phyloP scores from a whole-genome alignment of 805 yeast species.

The Ogataea wickerhamii region DNA sequence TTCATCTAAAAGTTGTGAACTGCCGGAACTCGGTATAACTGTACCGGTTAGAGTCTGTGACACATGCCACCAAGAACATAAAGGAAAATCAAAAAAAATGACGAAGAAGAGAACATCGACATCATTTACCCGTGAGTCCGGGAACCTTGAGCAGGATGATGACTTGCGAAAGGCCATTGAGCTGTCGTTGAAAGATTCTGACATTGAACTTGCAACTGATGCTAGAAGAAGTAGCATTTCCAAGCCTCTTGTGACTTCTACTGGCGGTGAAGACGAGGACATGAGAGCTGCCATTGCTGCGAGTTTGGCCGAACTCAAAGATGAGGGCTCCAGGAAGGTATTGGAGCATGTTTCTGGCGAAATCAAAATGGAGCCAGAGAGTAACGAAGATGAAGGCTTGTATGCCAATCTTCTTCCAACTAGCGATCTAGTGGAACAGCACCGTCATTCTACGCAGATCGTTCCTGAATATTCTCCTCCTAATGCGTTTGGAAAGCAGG shows the following conservation, averaged over 20 bases:
- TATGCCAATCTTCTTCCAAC: conserved; percentile 27
- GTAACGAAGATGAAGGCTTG: conserved; percentile 22
- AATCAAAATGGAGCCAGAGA: conserved; percentile 5
- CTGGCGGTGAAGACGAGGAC: conserved; percentile 64
- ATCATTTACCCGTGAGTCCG: conserved; percentile 26
- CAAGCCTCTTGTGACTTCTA: conserved; percentile 8
- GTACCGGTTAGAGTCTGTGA: conserved; percentile 94
- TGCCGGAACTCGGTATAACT: conserved; percentile 81
- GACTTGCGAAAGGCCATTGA: conserved; percentile 76
- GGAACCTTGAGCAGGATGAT: conserved; percentile 59
- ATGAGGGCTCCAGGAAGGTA: conserved; percentile 5
- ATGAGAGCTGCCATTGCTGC: conserved; percentile 94
- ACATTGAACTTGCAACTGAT: conserved; percentile 9
- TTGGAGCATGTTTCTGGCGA: not conserved
- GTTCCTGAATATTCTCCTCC: not conserved
- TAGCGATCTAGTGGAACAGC: conserved; percentile 2
- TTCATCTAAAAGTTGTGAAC: conserved; percentile 65
- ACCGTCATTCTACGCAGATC: conserved; percentile 1
- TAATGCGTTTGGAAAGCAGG: not conserved
- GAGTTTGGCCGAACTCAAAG: conserved; percentile 70
- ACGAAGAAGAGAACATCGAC: conserved; percentile 21
- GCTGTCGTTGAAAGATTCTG: conserved; percentile 62
- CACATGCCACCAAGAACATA: conserved; percentile 69
- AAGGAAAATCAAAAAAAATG: conserved; percentile 29
- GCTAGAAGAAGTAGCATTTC: not conserved